These are phyloP conservation scores for Volvox carteri DNA, from an alignment of 163 green algal genomes.

Conservation along the genomic window DNA sequence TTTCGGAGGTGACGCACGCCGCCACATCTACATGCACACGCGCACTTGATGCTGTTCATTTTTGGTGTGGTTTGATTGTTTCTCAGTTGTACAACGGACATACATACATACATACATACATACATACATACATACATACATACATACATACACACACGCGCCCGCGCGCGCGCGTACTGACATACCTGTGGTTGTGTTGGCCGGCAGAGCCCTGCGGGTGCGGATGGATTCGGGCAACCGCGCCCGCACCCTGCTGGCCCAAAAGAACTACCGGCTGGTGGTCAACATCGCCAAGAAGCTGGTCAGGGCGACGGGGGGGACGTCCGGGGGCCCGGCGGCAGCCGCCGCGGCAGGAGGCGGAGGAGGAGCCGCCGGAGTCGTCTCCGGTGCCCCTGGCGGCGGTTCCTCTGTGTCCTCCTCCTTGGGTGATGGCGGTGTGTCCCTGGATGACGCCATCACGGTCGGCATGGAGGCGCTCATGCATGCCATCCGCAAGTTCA, in stretches of 20 bases:
- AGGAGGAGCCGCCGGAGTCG: neutral
- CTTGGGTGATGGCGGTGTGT: neutral
- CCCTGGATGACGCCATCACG: slow-evolving; percentile 19
- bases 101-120: no score
- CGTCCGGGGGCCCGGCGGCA: neutral
- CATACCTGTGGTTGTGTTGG: no score
- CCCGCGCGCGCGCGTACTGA: no score
- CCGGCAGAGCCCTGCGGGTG: neutral
- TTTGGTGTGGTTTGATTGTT: no score
- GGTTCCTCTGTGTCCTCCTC: neutral
- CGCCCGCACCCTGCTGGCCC: slow-evolving; percentile 22
- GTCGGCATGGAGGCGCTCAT: slow-evolving; percentile 57
- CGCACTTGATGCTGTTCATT: no score
- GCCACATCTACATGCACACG: no score
- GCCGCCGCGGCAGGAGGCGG: neutral
- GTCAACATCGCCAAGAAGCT: slow-evolving; percentile 27
- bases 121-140: no score
- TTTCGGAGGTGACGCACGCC: no score
- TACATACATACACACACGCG: no score
- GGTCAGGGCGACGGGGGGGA: neutral
- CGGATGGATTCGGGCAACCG: slow-evolving; percentile 19
- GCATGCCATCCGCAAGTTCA: slow-evolving; percentile 48
- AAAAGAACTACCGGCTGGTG: slow-evolving; percentile 51
- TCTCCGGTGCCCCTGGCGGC: neutral
- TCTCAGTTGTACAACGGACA: no score